Conservation (phyloP, 208 protist species). For the Willaertia magna region DNA sequence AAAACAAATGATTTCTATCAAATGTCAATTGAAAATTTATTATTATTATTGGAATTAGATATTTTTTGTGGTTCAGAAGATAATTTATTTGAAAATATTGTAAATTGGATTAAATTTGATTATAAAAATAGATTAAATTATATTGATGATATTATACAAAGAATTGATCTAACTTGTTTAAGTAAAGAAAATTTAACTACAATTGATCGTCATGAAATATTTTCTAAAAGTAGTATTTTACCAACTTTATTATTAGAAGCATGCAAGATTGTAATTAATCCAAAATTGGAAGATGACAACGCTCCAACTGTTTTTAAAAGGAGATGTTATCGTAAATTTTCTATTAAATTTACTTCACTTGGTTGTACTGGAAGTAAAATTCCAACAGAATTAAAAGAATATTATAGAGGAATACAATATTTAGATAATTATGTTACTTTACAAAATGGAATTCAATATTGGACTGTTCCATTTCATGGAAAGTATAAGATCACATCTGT, state of each 20-base stretch:
- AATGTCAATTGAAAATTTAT: too few species aligned
- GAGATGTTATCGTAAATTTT: background rate
- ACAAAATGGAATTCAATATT: background rate
- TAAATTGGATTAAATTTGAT: background rate
- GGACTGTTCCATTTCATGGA: background rate
- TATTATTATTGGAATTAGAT: too few species aligned
- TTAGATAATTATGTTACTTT: background rate
- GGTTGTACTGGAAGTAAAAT: background rate
- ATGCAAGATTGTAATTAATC: background rate
- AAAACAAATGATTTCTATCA: too few species aligned
- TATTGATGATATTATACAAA: background rate
- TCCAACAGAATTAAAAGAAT: background rate
- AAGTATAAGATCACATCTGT: background rate
- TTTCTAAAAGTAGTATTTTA: background rate
- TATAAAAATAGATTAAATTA: background rate
- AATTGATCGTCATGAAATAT: background rate
- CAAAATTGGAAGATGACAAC: background rate
- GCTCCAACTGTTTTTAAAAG: too few species aligned
- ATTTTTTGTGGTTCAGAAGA: too few species aligned
- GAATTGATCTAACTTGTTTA: background rate
- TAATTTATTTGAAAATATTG: background rate
- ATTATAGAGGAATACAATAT: background rate
- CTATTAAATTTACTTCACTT: background rate
- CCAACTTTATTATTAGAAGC: background rate
- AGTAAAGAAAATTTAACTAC: background rate